Base-by-base conservation (phyloP, 352 stramenopile species). In the Pythium aquatile region DNA sequence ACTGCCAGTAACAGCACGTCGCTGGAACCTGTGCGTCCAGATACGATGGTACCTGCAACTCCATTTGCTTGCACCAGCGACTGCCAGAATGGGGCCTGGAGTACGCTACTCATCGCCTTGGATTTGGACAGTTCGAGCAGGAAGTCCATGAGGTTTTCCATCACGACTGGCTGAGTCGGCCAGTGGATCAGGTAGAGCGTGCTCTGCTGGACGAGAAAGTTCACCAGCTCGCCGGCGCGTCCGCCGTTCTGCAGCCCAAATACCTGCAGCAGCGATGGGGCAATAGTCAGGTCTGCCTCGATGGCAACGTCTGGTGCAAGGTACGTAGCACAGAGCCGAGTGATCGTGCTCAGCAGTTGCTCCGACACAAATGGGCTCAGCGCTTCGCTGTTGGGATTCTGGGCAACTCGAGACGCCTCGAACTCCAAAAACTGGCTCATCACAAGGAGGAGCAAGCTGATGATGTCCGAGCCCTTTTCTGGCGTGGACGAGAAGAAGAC, bases 281-380 rank as follows among this genome's bases (percentile, higher is more conserved):
- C 70, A 16, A 85, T 71, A 3, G 71, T 70, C 0, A 56, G 51
- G n/a, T 72, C 63, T 6, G 68, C 71, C 20, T 83, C 61, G 7
- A 72, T 60, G 30, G 88, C 52, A 14, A 78, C 66, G 37, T 90
- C 78, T 5, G 80, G 82, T 0, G 74, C 67, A 26, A 93, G 66
- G 56, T 93, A 96, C 39, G 87, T 94, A 32, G 85, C 83, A 51
- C 81, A 85, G 8, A 96, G 46, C 1, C 85, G 81, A 32, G 85
- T 92, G 44, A 83, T 87, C 17, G 85, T 91, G 24, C 73, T 76
- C 20, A 93, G 66, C 28, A 95, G 69, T 37, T 86, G 77, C 72
- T 95, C 87, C 3, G 83, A 89, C 32, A 95, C 79, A 60, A 92
- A 94, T 8, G 87, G 87, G 69, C 87, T 95, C 17, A 93, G 66